Base-by-base conservation (phyloP, 306 rosid species). In the Citrullus mucosospermus region DNA sequence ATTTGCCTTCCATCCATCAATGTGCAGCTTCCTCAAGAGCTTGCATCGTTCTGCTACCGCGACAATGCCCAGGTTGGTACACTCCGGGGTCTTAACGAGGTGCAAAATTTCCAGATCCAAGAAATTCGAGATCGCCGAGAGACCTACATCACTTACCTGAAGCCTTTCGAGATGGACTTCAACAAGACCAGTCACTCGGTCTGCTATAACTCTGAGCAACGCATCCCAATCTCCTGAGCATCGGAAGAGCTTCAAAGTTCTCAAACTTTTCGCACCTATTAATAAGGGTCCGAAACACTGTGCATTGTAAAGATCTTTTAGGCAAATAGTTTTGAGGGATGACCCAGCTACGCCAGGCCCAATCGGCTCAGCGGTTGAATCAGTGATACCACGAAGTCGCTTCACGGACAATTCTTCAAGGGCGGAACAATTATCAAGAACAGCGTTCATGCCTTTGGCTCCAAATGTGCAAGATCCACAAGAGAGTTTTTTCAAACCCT, bases 181-280 rank as follows among this genome's bases (percentile, higher is more conserved):
- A 61, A 88, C 87, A 79, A 96, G 78, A 50, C 87, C 87, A 6
- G 87, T 48, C 2, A 78, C 86, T 11, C 86, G 71, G 28, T 89
- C 89, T 0, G 90, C 85, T 25, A 90, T 22, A 10, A 81, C 77
- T 16, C 86, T 86, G 57, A 96, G 86, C n/a, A 96, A 88, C 62
- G 84, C 85, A 60, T 96, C 99, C 99, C 99, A 96, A 73, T 96
- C 99, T 6, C 98, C 99, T 1, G 97, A 86, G 79, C 99, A 96
- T 54, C 97, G 83, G 85, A 84, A 92, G 30, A 96, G 96, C 82
- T 96, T 96, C 88, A 96, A 81, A 30, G 99, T 90, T 46, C 86
- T 87, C 16, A 96, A 80, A 80, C 87, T 91, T 83, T 91, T 96
- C 1, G 99, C 88, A 36, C 98, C 98, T 0, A 85, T 85, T 32